Percentiles rank a stretch among this genome's conserved stretches.
phyloP scores from a whole-genome alignment of 352 stramenopile genomes.

The Thraustotheca clavata region DNA sequence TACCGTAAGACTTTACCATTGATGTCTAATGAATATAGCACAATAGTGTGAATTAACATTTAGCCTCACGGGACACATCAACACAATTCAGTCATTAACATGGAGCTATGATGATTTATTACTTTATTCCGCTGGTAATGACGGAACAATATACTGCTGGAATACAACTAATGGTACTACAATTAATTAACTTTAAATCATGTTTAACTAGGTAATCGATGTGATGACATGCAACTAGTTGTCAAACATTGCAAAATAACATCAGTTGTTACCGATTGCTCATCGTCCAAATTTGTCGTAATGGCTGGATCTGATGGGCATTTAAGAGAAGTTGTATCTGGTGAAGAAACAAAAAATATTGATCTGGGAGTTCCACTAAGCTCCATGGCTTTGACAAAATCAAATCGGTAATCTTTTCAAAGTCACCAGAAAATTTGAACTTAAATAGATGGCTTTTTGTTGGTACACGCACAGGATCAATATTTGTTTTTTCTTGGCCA shows the following conservation, averaged over 20 bases:
- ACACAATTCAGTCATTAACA: slow-evolving; percentile 46
- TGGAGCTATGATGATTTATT: slow-evolving; percentile 69
- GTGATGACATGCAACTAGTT: slow-evolving; percentile 64
- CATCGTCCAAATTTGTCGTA: slow-evolving; percentile 42
- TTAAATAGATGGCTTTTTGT: slow-evolving; percentile 53
- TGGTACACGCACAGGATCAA: slow-evolving; percentile 46
- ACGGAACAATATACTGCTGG: slow-evolving; percentile 80
- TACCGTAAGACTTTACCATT: slow-evolving; percentile 28
- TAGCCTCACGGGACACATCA: slow-evolving; percentile 76
- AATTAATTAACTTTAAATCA: background rate
- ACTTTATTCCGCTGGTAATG: slow-evolving; percentile 65
- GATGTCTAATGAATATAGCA: background rate
- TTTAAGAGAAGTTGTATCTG: slow-evolving; percentile 47
- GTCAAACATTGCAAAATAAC: slow-evolving; percentile 73
- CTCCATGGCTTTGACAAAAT: slow-evolving; percentile 45
- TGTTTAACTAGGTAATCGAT: slow-evolving; percentile 31
- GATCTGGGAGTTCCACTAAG: slow-evolving; percentile 44
- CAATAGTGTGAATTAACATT: slow-evolving; percentile 45
- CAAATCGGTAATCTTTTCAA: slow-evolving; percentile 7
- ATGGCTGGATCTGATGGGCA: slow-evolving; percentile 54
- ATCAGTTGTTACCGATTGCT: slow-evolving; percentile 40
- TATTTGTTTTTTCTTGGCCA: slow-evolving; percentile 59
- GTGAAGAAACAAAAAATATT: slow-evolving; percentile 46
- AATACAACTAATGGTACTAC: slow-evolving; percentile 29
- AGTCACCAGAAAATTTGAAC: no score